phyloP scores from a whole-genome alignment of 352 stramenopile genomes.

The Phytophthora syringae region DNA sequence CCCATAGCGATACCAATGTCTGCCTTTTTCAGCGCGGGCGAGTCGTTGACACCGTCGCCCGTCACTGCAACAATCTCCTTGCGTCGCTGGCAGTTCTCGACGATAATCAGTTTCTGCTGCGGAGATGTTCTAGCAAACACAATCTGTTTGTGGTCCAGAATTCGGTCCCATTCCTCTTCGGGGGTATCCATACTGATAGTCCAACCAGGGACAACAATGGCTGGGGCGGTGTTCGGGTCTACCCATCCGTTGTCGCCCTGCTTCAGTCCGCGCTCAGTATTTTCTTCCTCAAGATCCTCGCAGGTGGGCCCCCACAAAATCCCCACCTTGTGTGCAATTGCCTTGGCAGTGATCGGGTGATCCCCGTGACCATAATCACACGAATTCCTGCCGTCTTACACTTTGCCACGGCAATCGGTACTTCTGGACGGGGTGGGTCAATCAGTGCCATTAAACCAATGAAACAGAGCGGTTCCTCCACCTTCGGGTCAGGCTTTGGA shows the following conservation, averaged over 20 bases:
- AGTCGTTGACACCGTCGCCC: conserved; percentile 98
- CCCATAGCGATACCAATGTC: conserved; percentile 99
- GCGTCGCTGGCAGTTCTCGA: conserved; percentile 88
- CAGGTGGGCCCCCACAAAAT: conserved; percentile 92
- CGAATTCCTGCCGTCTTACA: conserved; percentile 94
- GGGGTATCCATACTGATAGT: conserved; percentile 82
- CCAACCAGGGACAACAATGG: conserved; percentile 87
- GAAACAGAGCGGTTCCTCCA: conserved; percentile 86
- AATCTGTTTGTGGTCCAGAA: conserved; percentile 87
- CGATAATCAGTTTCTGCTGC: conserved; percentile 96
- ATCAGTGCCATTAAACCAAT: conserved; percentile 97
- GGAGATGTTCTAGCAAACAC: conserved; percentile 97
- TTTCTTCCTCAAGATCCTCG: conserved; percentile 87
- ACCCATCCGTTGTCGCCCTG: conserved; percentile 77
- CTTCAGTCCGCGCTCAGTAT: conserved; percentile 58
- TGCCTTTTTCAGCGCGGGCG: conserved; percentile 95
- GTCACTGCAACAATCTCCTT: conserved; percentile 95
- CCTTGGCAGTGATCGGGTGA: conserved; percentile 92
- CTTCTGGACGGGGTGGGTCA: conserved; percentile 93
- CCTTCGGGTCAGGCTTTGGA: conserved; percentile 77
- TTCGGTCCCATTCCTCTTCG: conserved; percentile 87
- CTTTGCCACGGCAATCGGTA: conserved; percentile 89
- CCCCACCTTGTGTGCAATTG: conserved; percentile 94
- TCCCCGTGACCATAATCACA: conserved; percentile 97
- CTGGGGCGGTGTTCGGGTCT: conserved; percentile 69